Conservation (phyloP, 2,329 filamentous ascomycete species). For the Penicillium freii region DNA sequence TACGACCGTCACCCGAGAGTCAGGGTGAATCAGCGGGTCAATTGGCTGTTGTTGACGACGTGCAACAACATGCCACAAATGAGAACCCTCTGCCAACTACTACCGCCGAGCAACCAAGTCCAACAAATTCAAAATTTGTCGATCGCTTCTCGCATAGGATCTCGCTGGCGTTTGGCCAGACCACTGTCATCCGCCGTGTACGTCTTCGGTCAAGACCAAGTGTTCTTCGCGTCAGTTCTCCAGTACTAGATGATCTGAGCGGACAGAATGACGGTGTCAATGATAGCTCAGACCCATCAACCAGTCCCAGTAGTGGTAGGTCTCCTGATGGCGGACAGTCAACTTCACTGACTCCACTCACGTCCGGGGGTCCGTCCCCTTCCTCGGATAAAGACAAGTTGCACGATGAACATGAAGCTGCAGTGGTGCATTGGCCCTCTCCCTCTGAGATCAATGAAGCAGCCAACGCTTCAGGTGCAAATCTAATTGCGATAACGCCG, state of each 20-base stretch:
- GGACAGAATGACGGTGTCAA: slow-evolving; percentile 30
- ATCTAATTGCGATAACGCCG: slow-evolving; percentile 17
- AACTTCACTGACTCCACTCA: slow-evolving; percentile 37
- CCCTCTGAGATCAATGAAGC: background rate
- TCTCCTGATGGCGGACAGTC: slow-evolving; percentile 34
- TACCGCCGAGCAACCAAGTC: slow-evolving; percentile 16
- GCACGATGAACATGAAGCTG: background rate
- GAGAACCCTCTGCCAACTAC: background rate
- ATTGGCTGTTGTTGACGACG: background rate
- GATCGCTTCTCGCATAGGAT: slow-evolving; percentile 38
- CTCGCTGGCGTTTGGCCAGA: slow-evolving; percentile 40
- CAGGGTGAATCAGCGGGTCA: background rate
- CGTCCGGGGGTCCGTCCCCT: slow-evolving; percentile 33
- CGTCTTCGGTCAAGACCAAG: slow-evolving; percentile 36
- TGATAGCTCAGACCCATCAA: slow-evolving; percentile 37
- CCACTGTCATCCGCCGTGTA: slow-evolving; percentile 42
- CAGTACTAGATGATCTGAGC: slow-evolving; percentile 9
- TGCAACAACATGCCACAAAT: slow-evolving; percentile 1
- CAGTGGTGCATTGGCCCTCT: background rate
- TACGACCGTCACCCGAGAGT: background rate
- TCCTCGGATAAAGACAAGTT: slow-evolving; percentile 15
- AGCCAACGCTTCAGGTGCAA: background rate
- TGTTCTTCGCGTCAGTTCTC: slow-evolving; percentile 26
- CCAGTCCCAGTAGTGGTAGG: slow-evolving; percentile 26
- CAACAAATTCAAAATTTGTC: slow-evolving; percentile 32